These are phyloP conservation scores for Pterocarpus macrocarpus DNA, from an alignment of 306 rosid genomes.

Conservation along the genomic window DNA sequence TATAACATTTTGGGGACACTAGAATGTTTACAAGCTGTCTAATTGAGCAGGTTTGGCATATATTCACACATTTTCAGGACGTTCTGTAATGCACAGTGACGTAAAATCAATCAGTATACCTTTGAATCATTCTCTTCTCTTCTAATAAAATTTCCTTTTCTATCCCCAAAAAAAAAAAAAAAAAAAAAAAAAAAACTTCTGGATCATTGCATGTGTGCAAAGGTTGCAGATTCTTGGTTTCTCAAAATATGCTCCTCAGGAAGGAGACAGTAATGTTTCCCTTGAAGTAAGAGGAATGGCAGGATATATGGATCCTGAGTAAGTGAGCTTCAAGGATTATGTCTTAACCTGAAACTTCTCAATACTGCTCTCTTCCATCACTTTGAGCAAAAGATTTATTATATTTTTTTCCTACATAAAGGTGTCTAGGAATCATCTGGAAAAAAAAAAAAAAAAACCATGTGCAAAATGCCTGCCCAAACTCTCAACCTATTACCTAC, in stretches of 20 bases:
- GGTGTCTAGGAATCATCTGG: slow-evolving; percentile 15
- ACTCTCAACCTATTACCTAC: background rate
- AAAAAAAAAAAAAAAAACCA: background rate
- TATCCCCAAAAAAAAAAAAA: background rate
- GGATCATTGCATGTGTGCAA: slow-evolving; percentile 94
- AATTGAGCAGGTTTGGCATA: slow-evolving; percentile 75
- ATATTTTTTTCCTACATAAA: background rate
- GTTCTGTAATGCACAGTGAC: slow-evolving; percentile 87
- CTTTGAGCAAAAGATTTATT: slow-evolving; percentile 22
- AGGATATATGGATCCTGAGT: slow-evolving; percentile 96
- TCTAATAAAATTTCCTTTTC: too few relatives aligned
- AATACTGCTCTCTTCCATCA: slow-evolving; percentile 24
- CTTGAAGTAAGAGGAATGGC: slow-evolving; percentile 98
- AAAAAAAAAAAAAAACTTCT: slow-evolving; percentile 50
- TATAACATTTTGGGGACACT: background rate
- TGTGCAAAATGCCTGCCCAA: background rate
- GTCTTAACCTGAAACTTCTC: slow-evolving; percentile 22
- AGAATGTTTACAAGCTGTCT: slow-evolving; percentile 39
- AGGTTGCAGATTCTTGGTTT: slow-evolving; percentile 95
- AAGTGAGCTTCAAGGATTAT: slow-evolving; percentile 49
- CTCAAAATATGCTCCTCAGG: slow-evolving; percentile 96
- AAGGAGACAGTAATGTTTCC: slow-evolving; percentile 91
- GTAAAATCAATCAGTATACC: slow-evolving; percentile 89
- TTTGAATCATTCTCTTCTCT: too few relatives aligned
- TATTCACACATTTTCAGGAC: slow-evolving; percentile 81